A percentile compares a stretch with the other conserved stretches of the same genome.
phyloP scores from a whole-genome alignment of 2,329 filamentous ascomycete species.

The Beauveria sp. region DNA sequence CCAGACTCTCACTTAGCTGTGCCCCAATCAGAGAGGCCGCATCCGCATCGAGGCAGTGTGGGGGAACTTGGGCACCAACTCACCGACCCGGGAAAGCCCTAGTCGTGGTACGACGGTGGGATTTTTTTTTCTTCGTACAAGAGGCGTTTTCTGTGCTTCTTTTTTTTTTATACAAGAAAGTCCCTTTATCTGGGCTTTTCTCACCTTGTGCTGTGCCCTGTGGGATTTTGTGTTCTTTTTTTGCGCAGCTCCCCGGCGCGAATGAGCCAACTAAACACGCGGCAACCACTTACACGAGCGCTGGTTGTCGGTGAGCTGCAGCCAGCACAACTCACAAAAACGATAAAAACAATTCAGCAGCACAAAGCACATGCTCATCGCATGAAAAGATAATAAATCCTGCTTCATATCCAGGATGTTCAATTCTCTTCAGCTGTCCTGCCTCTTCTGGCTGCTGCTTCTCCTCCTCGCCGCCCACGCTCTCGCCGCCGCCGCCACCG shows the following conservation, averaged over 20 bases:
- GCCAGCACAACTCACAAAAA: background rate
- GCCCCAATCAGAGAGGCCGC: background rate
- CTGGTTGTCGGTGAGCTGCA: background rate
- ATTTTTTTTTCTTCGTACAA: background rate
- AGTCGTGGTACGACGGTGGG: background rate
- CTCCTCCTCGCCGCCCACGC: background rate
- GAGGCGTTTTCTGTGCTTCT: background rate
- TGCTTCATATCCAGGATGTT: background rate
- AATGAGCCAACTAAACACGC: background rate
- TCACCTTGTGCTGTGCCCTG: background rate
- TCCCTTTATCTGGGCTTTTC: too few species aligned
- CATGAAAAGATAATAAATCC: background rate
- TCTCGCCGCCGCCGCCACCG: background rate
- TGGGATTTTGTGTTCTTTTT: background rate
- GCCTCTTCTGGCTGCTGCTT: background rate
- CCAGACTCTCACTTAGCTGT: background rate
- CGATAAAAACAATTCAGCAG: background rate
- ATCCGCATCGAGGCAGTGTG: background rate
- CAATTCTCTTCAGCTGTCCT: background rate
- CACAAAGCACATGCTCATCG: background rate
- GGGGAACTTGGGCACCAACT: conserved; percentile 4
- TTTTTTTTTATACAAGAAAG: too few species aligned
- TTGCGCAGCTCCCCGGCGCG: background rate
- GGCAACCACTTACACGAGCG: background rate
- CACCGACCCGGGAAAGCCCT: background rate